phyloP scores from a whole-genome alignment of 192 early-diverging fungal species.

The Lunasporangiospora selenospora region DNA sequence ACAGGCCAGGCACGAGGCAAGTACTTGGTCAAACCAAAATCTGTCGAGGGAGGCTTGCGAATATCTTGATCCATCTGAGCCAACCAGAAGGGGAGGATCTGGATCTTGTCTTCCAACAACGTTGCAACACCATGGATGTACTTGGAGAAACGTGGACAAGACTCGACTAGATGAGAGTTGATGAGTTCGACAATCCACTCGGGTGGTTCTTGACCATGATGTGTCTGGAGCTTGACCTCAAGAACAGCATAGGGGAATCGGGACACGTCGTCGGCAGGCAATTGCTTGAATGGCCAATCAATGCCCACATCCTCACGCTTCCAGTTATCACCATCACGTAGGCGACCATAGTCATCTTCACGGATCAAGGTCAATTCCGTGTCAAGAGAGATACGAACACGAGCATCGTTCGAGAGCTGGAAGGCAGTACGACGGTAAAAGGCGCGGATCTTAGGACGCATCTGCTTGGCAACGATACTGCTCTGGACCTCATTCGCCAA shows the following conservation, averaged over 20 bases:
- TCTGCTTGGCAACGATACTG: background rate
- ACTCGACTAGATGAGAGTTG: constrained; percentile 68
- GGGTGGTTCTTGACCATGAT: constrained; percentile 67
- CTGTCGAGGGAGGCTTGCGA: no score
- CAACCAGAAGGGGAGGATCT: constrained; percentile 62
- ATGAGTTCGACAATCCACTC: constrained; percentile 74
- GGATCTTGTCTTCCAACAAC: constrained; percentile 58
- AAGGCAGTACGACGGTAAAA: constrained; percentile 97
- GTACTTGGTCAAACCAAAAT: no score
- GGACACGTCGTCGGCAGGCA: no score
- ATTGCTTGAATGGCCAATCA: constrained; percentile 79
- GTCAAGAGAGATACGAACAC: constrained; percentile 89
- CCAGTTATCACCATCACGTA: constrained; percentile 84
- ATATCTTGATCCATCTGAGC: no score
- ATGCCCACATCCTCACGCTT: constrained; percentile 77
- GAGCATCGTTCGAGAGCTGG: constrained; percentile 90
- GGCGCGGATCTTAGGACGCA: constrained; percentile 66
- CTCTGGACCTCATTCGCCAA: no score
- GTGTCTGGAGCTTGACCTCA: constrained; percentile 79
- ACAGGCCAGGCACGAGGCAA: no score
- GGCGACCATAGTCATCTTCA: constrained; percentile 72
- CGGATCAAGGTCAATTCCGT: constrained; percentile 93
- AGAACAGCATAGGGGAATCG: constrained; percentile 93
- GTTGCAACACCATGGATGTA: constrained; percentile 79
- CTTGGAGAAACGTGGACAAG: constrained; percentile 81